Percentiles rank a stretch among this genome's conserved stretches.
These are phyloP conservation scores for Inga leiocalycina DNA, from an alignment of 306 rosid species.

Conservation along the genomic window DNA sequence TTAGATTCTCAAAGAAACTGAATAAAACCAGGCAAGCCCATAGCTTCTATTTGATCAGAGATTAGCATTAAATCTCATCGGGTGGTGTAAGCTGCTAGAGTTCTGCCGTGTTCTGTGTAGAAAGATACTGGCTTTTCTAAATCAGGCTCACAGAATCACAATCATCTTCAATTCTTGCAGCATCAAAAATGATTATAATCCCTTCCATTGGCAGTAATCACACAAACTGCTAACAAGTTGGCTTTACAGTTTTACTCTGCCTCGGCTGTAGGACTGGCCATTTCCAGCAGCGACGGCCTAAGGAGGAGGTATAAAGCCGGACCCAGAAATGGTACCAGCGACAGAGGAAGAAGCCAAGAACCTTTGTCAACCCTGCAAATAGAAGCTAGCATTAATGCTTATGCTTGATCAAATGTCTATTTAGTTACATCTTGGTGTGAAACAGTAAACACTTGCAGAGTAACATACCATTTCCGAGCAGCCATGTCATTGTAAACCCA, in stretches of 20 bases:
- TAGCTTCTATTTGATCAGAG: background rate
- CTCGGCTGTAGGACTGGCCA: conserved; percentile 34
- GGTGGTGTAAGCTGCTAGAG: background rate
- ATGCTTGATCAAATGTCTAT: background rate
- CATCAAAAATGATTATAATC: background rate
- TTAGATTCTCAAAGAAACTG: background rate
- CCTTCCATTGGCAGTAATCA: background rate
- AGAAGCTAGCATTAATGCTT: conserved; percentile 9
- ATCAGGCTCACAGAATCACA: background rate
- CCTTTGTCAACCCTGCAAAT: conserved; percentile 77
- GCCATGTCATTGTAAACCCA: conserved; percentile 98
- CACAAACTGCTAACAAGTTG: background rate
- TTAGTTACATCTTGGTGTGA: background rate
- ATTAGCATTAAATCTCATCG: background rate
- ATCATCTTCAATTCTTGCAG: background rate
- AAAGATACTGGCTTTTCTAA: background rate
- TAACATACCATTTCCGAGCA: conserved; percentile 71
- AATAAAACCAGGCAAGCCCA: background rate
- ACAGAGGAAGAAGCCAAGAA: conserved; percentile 82
- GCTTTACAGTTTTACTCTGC: conserved; percentile 36
- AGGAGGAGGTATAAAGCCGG: conserved; percentile 75
- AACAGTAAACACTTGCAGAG: conserved; percentile 1
- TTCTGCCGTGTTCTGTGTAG: background rate
- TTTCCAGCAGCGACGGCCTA: conserved; percentile 57
- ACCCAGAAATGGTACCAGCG: conserved; percentile 74